Evolutionary conservation across 108 stramenopile species (phyloP).

Genomic region (Bacterosira constricta): DNA sequence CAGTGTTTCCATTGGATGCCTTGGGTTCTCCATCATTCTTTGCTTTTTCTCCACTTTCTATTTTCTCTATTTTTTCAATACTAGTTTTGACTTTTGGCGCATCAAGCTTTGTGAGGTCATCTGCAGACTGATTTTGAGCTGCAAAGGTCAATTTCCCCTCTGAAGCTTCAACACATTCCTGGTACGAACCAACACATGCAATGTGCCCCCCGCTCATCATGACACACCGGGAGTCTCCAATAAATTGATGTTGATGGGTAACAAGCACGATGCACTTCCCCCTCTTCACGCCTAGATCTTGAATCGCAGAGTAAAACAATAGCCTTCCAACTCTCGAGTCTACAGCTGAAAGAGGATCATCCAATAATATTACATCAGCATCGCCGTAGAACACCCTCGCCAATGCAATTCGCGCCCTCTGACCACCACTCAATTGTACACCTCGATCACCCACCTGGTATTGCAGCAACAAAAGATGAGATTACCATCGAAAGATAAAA

Average conservation of each 20-base stretch:
- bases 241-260: slow-evolving; percentile 94
- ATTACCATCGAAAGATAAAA: too few species aligned
- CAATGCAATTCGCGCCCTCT: slow-evolving; percentile 87
- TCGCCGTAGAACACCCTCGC: slow-evolving; percentile 79
- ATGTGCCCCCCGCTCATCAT: slow-evolving; percentile 72
- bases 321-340: slow-evolving; percentile 85
- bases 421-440: slow-evolving; percentile 90
- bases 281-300: slow-evolving; percentile 54
- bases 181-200: slow-evolving; percentile 69
- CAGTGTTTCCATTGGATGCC: slow-evolving; percentile 4
- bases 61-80: background rate
- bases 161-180: slow-evolving; percentile 63
- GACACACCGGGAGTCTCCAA: slow-evolving; percentile 68
- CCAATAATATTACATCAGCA: slow-evolving; percentile 78
- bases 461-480: too few species aligned
- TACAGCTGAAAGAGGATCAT: slow-evolving; percentile 96
- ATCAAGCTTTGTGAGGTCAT: slow-evolving; percentile 17
- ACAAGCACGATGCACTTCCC: slow-evolving; percentile 85
- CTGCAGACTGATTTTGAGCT: slow-evolving; percentile 25
- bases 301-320: slow-evolving; percentile 84
- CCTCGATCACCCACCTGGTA: slow-evolving; percentile 96
- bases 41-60: background rate
- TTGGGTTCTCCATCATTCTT: slow-evolving; percentile 4
- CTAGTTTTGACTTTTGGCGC: background rate
- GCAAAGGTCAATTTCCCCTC: slow-evolving; percentile 46